A percentile compares a stretch with the other conserved stretches of the same genome.
Conservation (phyloP, 495 filamentous ascomycete genomes). For the Eremomyces bilateralis region DNA sequence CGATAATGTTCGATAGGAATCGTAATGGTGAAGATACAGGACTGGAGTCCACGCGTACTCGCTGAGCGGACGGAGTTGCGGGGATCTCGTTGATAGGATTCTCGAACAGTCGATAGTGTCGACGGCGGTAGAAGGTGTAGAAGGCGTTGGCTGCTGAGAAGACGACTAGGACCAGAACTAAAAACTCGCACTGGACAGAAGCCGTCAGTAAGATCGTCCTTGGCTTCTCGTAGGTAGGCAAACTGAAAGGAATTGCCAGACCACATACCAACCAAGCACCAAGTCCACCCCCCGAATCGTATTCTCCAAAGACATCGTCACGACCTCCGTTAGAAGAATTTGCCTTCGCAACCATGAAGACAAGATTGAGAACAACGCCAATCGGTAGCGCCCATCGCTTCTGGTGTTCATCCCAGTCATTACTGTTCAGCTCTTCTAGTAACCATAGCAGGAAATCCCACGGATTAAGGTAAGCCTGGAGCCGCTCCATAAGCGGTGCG, state of each 20-base stretch:
- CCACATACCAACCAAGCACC: constrained; percentile 66
- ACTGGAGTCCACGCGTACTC: constrained; percentile 77
- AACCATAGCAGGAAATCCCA: constrained; percentile 74
- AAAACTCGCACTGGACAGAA: constrained; percentile 33
- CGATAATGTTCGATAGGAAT: constrained; percentile 46
- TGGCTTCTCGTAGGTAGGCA: background rate
- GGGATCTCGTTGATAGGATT: constrained; percentile 50
- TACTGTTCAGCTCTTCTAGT: constrained; percentile 70
- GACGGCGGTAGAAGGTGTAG: constrained; percentile 64
- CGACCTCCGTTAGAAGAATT: constrained; percentile 32
- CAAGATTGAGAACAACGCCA: constrained; percentile 50
- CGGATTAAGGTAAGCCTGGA: constrained; percentile 61
- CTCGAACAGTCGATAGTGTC: constrained; percentile 85
- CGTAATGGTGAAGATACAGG: constrained; percentile 63
- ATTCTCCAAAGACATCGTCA: constrained; percentile 75
- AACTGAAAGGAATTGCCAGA: background rate
- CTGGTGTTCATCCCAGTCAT: constrained; percentile 64
- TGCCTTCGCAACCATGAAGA: constrained; percentile 64
- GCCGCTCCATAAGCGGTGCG: constrained; percentile 49
- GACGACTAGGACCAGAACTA: constrained; percentile 41
- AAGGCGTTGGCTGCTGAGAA: constrained; percentile 50
- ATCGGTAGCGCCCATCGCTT: constrained; percentile 52
- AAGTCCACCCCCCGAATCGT: constrained; percentile 19
- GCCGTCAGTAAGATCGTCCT: background rate
- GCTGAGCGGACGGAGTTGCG: constrained; percentile 65